phyloP scores from a whole-genome alignment of 176 grass and related monocot species.

The Melocanna baccifera region DNA sequence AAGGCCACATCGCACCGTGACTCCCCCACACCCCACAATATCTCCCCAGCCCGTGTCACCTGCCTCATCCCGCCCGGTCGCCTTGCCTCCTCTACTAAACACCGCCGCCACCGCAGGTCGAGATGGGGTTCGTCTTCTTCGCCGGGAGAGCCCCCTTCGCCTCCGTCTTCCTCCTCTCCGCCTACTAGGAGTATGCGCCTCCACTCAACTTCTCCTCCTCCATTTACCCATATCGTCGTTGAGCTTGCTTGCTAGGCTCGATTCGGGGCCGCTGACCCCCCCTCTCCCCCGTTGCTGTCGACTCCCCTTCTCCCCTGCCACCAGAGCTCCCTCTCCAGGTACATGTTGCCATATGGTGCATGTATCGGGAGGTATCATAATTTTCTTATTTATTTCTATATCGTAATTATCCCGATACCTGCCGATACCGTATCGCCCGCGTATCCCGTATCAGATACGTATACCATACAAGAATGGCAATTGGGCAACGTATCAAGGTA shows the following conservation, averaged over 20 bases:
- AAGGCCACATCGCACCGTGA: slow-evolving; percentile 5
- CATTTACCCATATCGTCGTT: not conserved
- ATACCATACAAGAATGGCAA: too few species aligned
- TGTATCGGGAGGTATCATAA: too few species aligned
- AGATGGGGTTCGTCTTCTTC: slow-evolving; percentile 86
- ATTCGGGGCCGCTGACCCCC: not conserved
- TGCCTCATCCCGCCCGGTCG: not conserved
- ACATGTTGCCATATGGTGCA: too few species aligned
- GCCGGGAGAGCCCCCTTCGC: slow-evolving; percentile 77
- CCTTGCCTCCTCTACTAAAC: not conserved
- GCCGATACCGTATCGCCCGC: too few species aligned
- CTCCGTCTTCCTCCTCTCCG: slow-evolving; percentile 76
- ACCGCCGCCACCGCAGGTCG: not conserved
- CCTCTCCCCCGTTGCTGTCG: too few species aligned
- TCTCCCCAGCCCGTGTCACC: not conserved
- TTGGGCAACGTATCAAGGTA: too few species aligned
- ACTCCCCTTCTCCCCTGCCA: too few species aligned
- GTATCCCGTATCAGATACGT: too few species aligned
- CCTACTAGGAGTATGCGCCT: slow-evolving; percentile 77
- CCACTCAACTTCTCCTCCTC: not conserved
- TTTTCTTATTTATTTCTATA: too few species aligned
- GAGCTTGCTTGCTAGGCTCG: not conserved
- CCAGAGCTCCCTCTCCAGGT: too few species aligned
- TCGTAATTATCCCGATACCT: too few species aligned
- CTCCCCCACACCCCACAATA: not conserved